These are phyloP conservation scores for Aspergillus latus DNA, from an alignment of 2,329 filamentous ascomycete species.

Conservation along the genomic window DNA sequence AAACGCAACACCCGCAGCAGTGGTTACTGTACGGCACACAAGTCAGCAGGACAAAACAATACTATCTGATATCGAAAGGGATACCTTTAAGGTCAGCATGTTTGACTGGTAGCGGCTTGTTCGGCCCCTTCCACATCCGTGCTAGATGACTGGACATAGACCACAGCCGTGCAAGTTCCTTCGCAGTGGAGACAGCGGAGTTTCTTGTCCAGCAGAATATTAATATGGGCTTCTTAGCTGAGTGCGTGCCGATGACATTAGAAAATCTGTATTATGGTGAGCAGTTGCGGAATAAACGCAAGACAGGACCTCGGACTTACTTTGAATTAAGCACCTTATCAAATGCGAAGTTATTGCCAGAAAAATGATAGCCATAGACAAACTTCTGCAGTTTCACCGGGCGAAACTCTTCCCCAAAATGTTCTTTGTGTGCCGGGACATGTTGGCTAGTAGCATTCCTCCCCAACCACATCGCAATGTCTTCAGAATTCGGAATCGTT, in stretches of 20 bases:
- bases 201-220: slow-evolving; percentile 79
- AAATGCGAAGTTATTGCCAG: slow-evolving; percentile 72
- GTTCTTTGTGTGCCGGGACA: slow-evolving; percentile 64
- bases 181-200: slow-evolving; percentile 67
- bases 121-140: slow-evolving; percentile 64
- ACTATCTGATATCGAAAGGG: neutral
- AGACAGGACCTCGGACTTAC: slow-evolving; percentile 33
- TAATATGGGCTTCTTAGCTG: slow-evolving; percentile 72
- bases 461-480: slow-evolving; percentile 79
- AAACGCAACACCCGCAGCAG: slow-evolving; percentile 67
- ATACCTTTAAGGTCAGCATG: slow-evolving; percentile 62
- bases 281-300: neutral
- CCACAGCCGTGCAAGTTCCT: slow-evolving; percentile 67
- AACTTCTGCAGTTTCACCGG: slow-evolving; percentile 75
- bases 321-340: slow-evolving; percentile 67
- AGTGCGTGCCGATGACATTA: slow-evolving; percentile 65
- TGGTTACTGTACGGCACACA: slow-evolving; percentile 37
- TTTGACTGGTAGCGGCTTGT: slow-evolving; percentile 50
- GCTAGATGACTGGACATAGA: slow-evolving; percentile 49
- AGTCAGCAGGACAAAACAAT: slow-evolving; percentile 11
- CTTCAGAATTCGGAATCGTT: slow-evolving; percentile 77
- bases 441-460: slow-evolving; percentile 60
- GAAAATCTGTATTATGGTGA: slow-evolving; percentile 54
- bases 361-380: slow-evolving; percentile 68
- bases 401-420: slow-evolving; percentile 76